Percentiles rank a stretch among this genome's conserved stretches.
These are phyloP conservation scores for Trypanosoma mega DNA, from an alignment of 208 protist genomes.

Conservation along the genomic window DNA sequence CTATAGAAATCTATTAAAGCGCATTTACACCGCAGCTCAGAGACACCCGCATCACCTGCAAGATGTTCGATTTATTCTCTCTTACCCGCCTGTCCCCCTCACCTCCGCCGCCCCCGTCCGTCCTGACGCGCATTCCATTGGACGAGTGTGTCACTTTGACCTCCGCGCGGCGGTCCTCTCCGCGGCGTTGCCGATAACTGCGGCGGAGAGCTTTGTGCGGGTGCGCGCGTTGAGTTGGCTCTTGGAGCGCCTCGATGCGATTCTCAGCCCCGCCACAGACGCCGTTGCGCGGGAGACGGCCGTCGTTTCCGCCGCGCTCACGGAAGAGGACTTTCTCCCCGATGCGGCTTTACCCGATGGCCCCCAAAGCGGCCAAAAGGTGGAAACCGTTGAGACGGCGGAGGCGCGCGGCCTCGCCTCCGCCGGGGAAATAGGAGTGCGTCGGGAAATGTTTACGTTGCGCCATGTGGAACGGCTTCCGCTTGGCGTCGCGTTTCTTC, in stretches of 20 bases:
- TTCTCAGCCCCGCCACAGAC: constrained; percentile 38
- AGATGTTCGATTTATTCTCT: constrained; percentile 80
- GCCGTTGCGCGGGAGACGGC: constrained; percentile 30
- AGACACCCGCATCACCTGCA: constrained; percentile 61
- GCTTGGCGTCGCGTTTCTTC: constrained; percentile 42
- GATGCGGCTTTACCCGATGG: constrained; percentile 24
- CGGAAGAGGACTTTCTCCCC: constrained; percentile 31
- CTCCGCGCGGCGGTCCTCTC: constrained; percentile 23
- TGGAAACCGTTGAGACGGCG: constrained; percentile 4
- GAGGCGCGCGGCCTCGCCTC: constrained; percentile 34
- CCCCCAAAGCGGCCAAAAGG: not conserved
- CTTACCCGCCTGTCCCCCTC: constrained; percentile 49
- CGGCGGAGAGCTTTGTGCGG: constrained; percentile 37
- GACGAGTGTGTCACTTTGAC: constrained; percentile 23
- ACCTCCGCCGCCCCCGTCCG: not conserved
- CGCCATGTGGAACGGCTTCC: constrained; percentile 40
- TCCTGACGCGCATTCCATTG: constrained; percentile 7
- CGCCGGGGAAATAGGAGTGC: constrained; percentile 48
- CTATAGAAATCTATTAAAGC: constrained; percentile 64
- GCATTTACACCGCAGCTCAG: constrained; percentile 38
- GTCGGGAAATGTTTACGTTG: constrained; percentile 64
- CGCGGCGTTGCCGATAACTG: constrained; percentile 20
- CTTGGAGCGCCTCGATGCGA: constrained; percentile 33
- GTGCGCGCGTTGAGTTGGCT: constrained; percentile 72
- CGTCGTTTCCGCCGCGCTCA: constrained; percentile 37